phyloP scores from a whole-genome alignment of 345 rosid genomes.

The Erodium maritimum region DNA sequence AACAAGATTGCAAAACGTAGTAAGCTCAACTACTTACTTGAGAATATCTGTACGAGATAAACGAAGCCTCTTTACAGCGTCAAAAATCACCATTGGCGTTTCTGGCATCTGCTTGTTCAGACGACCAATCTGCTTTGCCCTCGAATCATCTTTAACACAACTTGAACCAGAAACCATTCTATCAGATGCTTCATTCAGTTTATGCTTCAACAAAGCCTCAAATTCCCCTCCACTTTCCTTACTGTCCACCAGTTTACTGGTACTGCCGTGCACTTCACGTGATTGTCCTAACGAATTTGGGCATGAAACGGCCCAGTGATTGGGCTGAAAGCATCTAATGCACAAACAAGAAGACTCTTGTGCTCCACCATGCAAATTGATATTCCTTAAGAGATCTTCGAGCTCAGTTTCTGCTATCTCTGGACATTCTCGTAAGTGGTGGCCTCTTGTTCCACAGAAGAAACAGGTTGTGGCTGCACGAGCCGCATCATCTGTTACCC shows the following conservation, averaged over 20 bases:
- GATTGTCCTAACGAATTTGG: conserved; percentile 23
- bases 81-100: conserved; percentile 36
- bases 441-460: conserved; percentile 68
- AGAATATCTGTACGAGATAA: conserved; percentile 57
- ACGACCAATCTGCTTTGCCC: conserved; percentile 12
- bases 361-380: conserved; percentile 22
- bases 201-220: conserved; percentile 2
- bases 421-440: conserved; percentile 45
- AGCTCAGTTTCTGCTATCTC: conserved; percentile 53
- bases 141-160: conserved; percentile 21
- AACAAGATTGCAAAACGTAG: background rate
- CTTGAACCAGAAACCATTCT: conserved; percentile 19
- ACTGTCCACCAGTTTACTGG: conserved; percentile 10
- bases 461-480: conserved; percentile 31
- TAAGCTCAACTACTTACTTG: conserved; percentile 41
- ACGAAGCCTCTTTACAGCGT: conserved; percentile 48
- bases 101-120: conserved; percentile 15
- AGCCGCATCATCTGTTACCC: conserved; percentile 22
- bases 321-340: conserved; percentile 54
- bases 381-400: conserved; percentile 34
- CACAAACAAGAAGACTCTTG: conserved; percentile 38
- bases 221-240: conserved; percentile 16
- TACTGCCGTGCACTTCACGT: conserved; percentile 8
- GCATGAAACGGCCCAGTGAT: conserved; percentile 75
- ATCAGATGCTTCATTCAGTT: conserved; percentile 14